Conservation (phyloP, 345 rosid species). For the Corymbia maculata region DNA sequence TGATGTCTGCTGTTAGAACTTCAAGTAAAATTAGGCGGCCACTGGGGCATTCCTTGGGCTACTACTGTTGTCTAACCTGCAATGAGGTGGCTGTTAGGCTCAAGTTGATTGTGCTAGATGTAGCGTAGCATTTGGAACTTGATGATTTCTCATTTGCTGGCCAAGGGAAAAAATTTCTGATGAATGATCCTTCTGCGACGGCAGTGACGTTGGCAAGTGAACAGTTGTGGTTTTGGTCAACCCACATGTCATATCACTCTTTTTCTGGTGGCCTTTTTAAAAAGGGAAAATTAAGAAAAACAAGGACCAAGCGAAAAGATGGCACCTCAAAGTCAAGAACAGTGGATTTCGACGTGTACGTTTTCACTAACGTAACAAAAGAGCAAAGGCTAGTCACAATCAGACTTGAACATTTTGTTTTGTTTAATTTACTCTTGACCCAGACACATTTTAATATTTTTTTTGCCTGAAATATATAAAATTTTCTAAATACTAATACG, state of each 20-base stretch:
- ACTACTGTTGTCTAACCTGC: accelerated
- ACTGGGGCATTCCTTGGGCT: background rate
- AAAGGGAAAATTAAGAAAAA: background rate
- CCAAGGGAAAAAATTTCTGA: background rate
- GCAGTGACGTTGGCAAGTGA: background rate
- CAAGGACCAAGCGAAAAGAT: background rate
- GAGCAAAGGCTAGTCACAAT: background rate
- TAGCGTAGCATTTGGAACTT: accelerated
- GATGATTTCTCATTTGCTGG: background rate
- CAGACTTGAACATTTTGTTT: background rate
- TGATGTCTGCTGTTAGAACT: background rate
- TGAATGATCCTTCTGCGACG: accelerated
- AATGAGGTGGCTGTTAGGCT: background rate
- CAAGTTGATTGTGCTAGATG: background rate
- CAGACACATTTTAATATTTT: background rate
- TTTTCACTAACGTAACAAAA: background rate
- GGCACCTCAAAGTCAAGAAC: background rate
- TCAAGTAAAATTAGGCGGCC: background rate
- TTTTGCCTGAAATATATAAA: background rate
- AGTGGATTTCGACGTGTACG: background rate
- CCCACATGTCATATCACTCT: background rate
- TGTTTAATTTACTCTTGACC: too few relatives aligned
- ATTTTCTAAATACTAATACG: background rate
- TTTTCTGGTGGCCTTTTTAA: too few relatives aligned
- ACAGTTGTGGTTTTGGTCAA: background rate